Conservation (phyloP, 345 rosid species). For the Ceriops zippeliana region DNA sequence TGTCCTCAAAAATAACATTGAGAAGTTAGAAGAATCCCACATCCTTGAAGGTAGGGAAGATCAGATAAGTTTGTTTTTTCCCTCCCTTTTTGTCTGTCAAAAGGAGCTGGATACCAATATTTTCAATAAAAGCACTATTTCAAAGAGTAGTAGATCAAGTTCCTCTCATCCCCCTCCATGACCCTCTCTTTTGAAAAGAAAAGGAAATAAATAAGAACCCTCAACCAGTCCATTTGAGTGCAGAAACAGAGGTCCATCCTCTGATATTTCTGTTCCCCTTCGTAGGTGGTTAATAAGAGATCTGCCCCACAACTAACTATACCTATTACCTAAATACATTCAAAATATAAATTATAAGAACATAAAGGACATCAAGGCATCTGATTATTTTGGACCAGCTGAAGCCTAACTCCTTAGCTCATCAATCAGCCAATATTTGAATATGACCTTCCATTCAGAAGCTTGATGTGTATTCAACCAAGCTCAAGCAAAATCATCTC, state of each 20-base stretch:
- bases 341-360: no score
- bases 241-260: neutral
- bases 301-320: no score
- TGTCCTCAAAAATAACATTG: no score
- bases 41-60: neutral
- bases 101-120: neutral
- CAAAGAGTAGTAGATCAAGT: neutral
- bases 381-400: neutral
- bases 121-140: neutral
- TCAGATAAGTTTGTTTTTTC: neutral
- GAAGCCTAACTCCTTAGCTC: neutral
- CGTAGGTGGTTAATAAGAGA: no score
- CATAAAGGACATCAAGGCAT: neutral
- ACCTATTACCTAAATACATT: no score
- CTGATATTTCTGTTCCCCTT: no score
- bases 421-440: neutral
- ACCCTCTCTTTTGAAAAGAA: no score
- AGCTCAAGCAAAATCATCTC: neutral
- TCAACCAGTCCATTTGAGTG: neutral
- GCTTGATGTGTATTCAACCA: neutral
- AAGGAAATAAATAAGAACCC: neutral
- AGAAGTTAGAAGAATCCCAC: no score
- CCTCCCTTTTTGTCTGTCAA: neutral
- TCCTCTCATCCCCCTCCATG: no score
- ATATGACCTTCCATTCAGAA: no score